Evolutionary conservation across 805 yeast genomes (phyloP).

Genomic region (Martiniozyma abietophila): DNA sequence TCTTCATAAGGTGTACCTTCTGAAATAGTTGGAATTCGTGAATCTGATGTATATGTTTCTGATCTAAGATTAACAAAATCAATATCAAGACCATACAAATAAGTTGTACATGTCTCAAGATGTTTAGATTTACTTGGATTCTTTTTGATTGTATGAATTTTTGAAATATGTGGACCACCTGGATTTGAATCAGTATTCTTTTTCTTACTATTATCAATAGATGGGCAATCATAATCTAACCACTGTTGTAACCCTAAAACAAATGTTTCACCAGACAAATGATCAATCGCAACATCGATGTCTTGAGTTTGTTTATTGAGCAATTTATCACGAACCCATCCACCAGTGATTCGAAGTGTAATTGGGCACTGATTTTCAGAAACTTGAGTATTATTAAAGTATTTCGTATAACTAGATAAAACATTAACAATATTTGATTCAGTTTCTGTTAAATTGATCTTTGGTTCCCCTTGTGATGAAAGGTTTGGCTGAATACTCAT

Average conservation of each 20-base stretch:
- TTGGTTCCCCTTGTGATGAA: slow-evolving; percentile 8
- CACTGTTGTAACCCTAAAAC: slow-evolving; percentile 57
- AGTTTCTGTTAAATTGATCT: slow-evolving; percentile 15
- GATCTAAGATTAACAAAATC: slow-evolving; percentile 90
- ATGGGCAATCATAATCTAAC: slow-evolving; percentile 22
- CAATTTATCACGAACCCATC: slow-evolving; percentile 96
- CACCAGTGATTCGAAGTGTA: slow-evolving; percentile 80
- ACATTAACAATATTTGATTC: slow-evolving; percentile 20
- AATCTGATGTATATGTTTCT: slow-evolving; percentile 74
- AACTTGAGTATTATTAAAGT: slow-evolving; percentile 15
- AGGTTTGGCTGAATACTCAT: background rate
- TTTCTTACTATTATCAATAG: background rate
- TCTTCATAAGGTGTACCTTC: slow-evolving; percentile 91
- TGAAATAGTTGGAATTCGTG: slow-evolving; percentile 75
- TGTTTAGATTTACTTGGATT: slow-evolving; percentile 97
- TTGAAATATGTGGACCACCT: slow-evolving; percentile 6
- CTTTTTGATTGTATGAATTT: slow-evolving; percentile 65
- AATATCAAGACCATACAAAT: slow-evolving; percentile 70
- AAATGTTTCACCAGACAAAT: slow-evolving; percentile 77
- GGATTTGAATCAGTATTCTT: slow-evolving; percentile 1
- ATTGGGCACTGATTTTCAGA: slow-evolving; percentile 13
- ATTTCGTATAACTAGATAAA: slow-evolving; percentile 20
- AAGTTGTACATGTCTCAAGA: slow-evolving; percentile 92
- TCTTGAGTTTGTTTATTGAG: slow-evolving; percentile 76
- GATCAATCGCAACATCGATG: slow-evolving; percentile 84